Evolutionary conservation across 2,329 filamentous ascomycete genomes (phyloP), one percentile per base, ranked within the genome.

Genomic region (Fusarium pininemorale): DNA sequence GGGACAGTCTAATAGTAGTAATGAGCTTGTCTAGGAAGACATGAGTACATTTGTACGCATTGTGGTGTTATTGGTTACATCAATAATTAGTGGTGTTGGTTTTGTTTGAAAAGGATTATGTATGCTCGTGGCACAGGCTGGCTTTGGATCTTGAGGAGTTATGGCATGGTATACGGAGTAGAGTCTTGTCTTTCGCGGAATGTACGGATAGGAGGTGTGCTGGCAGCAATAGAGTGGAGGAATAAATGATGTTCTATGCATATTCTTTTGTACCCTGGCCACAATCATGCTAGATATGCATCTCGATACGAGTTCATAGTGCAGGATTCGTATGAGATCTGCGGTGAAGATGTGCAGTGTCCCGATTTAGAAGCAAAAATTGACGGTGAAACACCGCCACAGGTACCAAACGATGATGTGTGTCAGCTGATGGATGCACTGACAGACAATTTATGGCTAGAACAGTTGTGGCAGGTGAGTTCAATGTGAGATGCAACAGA

Each of bases 321-420:
- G 24, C 67, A 60, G 53, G 57, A 47, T 42, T 74, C 59, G 55
- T 59, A 69, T 59, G 45, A 39, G 42, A 58, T 60, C 58, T 58
- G 58, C 53, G 24, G 51, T 70, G 60, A 62, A 63, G 50, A 56
- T 54, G 56, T 41, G 41, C n/a, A 51, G 42, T 57, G 59, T 73
- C 73, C 71, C 45, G 58, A 77, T 71, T 75, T 77, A 77, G 75
- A 77, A 77, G 44, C 59, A n/a, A 6, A 35, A 57, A 37, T n/a
- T 20, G 26, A 68, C 47, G 51, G 58, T 74, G 59, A 72, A 60
- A 72, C 74, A 75, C 71, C 47, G 73, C 75, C 71, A 62, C 75
- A 30, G 48, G 44, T 67, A 56, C 72, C 45, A 56, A 63, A 66
- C 56, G 35, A 62, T 50, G 22, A 44, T 51, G 39, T 20, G 70